These are phyloP conservation scores for Torulaspora quercuum DNA, from an alignment of 805 yeast genomes.

Conservation along the genomic window DNA sequence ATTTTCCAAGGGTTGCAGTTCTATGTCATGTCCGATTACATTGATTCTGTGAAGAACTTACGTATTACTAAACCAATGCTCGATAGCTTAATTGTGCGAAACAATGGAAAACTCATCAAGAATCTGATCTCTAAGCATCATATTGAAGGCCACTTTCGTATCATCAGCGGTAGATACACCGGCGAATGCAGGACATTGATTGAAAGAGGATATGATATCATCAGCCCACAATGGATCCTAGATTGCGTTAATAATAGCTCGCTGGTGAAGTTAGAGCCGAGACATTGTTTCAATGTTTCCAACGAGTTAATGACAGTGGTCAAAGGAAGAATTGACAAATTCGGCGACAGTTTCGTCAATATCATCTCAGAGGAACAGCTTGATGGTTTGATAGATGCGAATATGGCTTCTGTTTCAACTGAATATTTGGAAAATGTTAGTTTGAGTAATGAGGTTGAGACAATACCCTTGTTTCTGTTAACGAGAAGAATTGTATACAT, in stretches of 20 bases:
- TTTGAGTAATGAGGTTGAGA: slow-evolving; percentile 5
- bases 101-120: slow-evolving; percentile 51
- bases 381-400: slow-evolving; percentile 14
- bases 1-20: slow-evolving; percentile 49
- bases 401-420: slow-evolving; percentile 6
- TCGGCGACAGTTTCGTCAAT: slow-evolving; percentile 56
- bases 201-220: slow-evolving; percentile 54
- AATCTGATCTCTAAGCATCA: slow-evolving; percentile 31
- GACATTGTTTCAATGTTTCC: slow-evolving; percentile 49
- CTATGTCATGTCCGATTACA: slow-evolving; percentile 52
- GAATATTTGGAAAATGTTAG: slow-evolving; percentile 14
- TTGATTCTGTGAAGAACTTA: slow-evolving; percentile 16
- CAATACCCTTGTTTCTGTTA: slow-evolving; percentile 38
- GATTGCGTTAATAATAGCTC: slow-evolving; percentile 45
- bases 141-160: slow-evolving; percentile 20
- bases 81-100: slow-evolving; percentile 37
- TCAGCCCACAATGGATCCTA: slow-evolving; percentile 68
- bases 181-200: slow-evolving; percentile 39
- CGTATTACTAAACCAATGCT: slow-evolving; percentile 39
- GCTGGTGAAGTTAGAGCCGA: slow-evolving; percentile 56
- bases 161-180: slow-evolving; percentile 42
- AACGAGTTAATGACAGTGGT: slow-evolving; percentile 30
- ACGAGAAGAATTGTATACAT: slow-evolving; percentile 37
- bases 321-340: slow-evolving; percentile 46
- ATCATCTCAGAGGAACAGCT: slow-evolving; percentile 16